Evolutionary conservation across 2,329 filamentous ascomycete species (phyloP).

Genomic region (Nemania sp.): DNA sequence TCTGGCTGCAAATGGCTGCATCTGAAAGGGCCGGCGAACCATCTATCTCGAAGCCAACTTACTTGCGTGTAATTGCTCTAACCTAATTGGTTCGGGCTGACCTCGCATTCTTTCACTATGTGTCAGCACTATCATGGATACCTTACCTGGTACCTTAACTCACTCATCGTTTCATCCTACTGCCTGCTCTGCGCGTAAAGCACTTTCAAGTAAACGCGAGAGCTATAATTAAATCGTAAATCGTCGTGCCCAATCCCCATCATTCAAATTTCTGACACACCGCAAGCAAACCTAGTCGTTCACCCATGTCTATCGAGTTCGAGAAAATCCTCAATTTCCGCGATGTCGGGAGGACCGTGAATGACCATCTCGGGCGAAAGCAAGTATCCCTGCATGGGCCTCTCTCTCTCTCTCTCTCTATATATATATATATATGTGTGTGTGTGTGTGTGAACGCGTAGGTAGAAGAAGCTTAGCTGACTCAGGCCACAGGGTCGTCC

Average conservation of each 20-base stretch:
- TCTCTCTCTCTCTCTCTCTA: neutral
- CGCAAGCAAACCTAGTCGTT: neutral
- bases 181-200: too few species aligned
- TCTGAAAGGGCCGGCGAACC: too few species aligned
- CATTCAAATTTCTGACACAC: neutral
- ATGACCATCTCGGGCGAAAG: slow-evolving; percentile 60
- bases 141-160: neutral
- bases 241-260: neutral
- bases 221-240: neutral
- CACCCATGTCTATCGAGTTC: slow-evolving; percentile 43
- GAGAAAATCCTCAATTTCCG: slow-evolving; percentile 74
- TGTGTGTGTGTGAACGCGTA: too few species aligned
- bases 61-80: neutral
- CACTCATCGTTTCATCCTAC: neutral
- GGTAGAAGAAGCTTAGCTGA: slow-evolving; percentile 13
- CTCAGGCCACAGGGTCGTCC: slow-evolving; percentile 49
- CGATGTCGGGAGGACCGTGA: slow-evolving; percentile 73
- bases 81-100: neutral
- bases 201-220: neutral
- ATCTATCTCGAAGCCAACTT: too few species aligned
- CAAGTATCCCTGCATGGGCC: slow-evolving; percentile 44
- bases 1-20: too few species aligned
- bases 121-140: neutral
- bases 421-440: neutral
- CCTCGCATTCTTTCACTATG: neutral